phyloP scores from a whole-genome alignment of 2,329 filamentous ascomycete species.

The Cladosporium sp. region DNA sequence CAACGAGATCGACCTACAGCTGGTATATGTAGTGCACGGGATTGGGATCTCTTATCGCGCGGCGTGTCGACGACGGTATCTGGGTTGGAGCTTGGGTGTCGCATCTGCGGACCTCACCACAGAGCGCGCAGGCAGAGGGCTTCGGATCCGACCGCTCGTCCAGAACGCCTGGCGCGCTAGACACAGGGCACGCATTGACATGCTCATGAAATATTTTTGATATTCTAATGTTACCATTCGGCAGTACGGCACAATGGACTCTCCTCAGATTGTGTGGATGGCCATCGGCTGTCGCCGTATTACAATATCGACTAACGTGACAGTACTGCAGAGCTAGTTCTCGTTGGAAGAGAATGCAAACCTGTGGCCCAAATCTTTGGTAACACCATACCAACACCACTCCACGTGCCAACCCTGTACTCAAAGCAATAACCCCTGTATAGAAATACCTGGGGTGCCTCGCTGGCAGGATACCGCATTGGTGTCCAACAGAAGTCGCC shows the following conservation, averaged over 20 bases:
- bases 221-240: neutral
- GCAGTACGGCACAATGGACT: no score
- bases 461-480: slow-evolving; percentile 2
- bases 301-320: neutral
- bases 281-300: neutral
- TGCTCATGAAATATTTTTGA: neutral
- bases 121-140: slow-evolving; percentile 12
- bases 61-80: slow-evolving; percentile 5
- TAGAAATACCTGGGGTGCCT: neutral
- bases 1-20: slow-evolving; percentile 3
- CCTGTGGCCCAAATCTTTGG: neutral
- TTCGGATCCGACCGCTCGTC: slow-evolving; percentile 5
- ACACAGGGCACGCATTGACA: slow-evolving; percentile 18
- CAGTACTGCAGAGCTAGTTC: no score
- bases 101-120: neutral
- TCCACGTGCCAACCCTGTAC: slow-evolving; percentile 8
- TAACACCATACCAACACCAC: neutral
- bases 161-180: slow-evolving; percentile 14
- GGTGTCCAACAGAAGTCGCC: neutral
- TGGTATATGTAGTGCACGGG: slow-evolving; percentile 4
- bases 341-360: no score
- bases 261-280: no score
- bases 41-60: slow-evolving; percentile 9
- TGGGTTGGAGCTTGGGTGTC: slow-evolving; percentile 2
- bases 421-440: neutral